Evolutionary conservation across 768 basidiomycete genomes (phyloP).

Genomic region (Lactarius quietus): DNA sequence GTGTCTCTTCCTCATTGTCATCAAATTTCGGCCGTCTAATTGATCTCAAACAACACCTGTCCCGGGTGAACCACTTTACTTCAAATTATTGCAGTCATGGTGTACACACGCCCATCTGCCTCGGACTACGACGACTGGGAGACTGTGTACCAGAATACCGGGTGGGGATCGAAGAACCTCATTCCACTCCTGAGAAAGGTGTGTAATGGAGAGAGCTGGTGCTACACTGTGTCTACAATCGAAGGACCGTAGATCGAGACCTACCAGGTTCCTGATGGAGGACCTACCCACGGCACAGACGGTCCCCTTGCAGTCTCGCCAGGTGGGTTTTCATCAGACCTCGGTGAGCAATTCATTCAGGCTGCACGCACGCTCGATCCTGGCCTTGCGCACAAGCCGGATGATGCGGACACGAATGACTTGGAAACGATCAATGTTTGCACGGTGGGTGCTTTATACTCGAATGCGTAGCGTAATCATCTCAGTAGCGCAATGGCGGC

Average conservation of each 20-base stretch:
- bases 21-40: background rate
- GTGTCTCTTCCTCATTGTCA: background rate
- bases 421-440: conserved; percentile 29
- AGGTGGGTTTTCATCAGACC: conserved; percentile 29
- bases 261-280: conserved; percentile 33
- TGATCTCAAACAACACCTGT: background rate
- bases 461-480: too few species aligned
- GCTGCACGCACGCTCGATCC: conserved; percentile 28
- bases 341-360: conserved; percentile 31
- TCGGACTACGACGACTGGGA: too few species aligned
- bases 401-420: conserved; percentile 27
- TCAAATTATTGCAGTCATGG: conserved; percentile 32
- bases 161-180: conserved; percentile 56
- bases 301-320: conserved; percentile 45
- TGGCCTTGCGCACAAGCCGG: conserved; percentile 17
- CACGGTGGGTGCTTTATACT: background rate
- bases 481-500: conserved; percentile 7
- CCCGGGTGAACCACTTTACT: background rate
- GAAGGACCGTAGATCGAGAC: conserved; percentile 35
- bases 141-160: conserved; percentile 44
- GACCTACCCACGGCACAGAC: conserved; percentile 41
- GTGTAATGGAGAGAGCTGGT: background rate
- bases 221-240: background rate
- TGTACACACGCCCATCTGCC: conserved; percentile 55
- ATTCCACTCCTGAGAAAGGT: conserved; percentile 60